A percentile compares a stretch with the other conserved stretches of the same genome.
These are phyloP conservation scores for Pseudognaphalium luteoalbum DNA, from an alignment of 129 eudicot genomes.

Conservation along the genomic window DNA sequence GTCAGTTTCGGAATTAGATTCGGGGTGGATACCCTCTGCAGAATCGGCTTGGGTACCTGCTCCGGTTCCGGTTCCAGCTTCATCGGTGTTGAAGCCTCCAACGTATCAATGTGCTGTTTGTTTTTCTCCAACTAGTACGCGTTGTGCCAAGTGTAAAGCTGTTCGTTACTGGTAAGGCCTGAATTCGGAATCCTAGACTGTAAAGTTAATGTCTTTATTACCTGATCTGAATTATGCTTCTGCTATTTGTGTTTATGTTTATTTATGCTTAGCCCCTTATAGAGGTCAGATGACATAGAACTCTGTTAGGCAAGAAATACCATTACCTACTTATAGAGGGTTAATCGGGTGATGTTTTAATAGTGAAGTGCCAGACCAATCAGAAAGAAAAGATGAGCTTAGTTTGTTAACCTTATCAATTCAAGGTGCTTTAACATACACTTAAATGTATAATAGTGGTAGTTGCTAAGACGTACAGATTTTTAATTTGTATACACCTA, in stretches of 20 bases:
- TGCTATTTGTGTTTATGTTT: background rate
- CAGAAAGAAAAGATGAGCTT: background rate
- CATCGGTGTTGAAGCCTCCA: conserved; percentile 15
- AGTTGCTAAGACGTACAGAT: background rate
- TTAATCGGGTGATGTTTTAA: background rate
- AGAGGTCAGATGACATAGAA: background rate
- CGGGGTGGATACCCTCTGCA: conserved; percentile 17
- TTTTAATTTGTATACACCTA: background rate
- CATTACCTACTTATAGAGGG: background rate
- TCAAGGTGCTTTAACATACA: background rate
- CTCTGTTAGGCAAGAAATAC: background rate
- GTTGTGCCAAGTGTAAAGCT: conserved; percentile 73
- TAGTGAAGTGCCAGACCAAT: background rate
- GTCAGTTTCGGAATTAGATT: conserved; percentile 11
- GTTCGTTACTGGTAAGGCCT: conserved; percentile 71
- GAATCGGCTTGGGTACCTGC: conserved; percentile 18
- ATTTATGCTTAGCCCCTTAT: conserved; percentile 5
- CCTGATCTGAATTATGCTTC: conserved; percentile 22
- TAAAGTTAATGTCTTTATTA: background rate
- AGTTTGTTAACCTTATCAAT: background rate
- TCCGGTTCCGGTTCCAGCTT: conserved; percentile 22
- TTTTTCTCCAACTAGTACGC: conserved; percentile 52
- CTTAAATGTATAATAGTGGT: background rate
- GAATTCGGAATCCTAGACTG: background rate
- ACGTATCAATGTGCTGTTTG: conserved; percentile 64